These are phyloP conservation scores for Jatropha multifida DNA, from an alignment of 441 rosid species.

Conservation along the genomic window DNA sequence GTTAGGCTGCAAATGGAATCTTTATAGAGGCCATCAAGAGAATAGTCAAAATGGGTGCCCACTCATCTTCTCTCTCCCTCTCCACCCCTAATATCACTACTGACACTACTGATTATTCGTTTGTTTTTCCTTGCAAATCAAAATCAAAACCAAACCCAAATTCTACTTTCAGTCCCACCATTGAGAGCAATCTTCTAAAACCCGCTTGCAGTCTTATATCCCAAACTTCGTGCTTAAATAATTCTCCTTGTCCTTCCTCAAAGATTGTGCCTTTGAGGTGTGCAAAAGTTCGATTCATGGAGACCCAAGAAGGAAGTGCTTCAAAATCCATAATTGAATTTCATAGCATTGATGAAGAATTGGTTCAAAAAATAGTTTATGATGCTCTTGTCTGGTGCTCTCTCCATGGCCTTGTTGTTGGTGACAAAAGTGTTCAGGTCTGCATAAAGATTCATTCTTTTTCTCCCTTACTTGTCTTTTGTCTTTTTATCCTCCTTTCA, in stretches of 20 bases:
- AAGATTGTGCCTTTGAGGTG: conserved; percentile 44
- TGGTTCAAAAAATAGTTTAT: conserved; percentile 66
- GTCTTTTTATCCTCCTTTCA: background rate
- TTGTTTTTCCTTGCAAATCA: conserved; percentile 11
- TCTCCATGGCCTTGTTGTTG: conserved; percentile 91
- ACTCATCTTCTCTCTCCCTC: conserved; percentile 37
- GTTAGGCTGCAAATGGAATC: background rate
- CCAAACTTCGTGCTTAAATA: conserved; percentile 8
- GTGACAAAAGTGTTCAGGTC: conserved; percentile 74
- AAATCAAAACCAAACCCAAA: conserved; percentile 26
- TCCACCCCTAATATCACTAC: conserved; percentile 9
- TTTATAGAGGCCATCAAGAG: background rate
- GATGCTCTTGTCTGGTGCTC: conserved; percentile 99
- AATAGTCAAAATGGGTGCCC: conserved; percentile 49
- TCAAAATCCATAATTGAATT: conserved; percentile 43
- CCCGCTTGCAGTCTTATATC: conserved; percentile 12
- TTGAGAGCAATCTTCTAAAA: conserved; percentile 8
- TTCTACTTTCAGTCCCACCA: conserved; percentile 14
- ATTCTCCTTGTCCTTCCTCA: conserved; percentile 16
- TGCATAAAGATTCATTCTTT: background rate
- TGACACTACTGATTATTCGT: conserved; percentile 14
- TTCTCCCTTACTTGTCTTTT: background rate
- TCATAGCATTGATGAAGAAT: conserved; percentile 50
- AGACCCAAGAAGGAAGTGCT: conserved; percentile 30
- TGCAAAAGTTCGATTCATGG: conserved; percentile 49